Evolutionary conservation across 768 basidiomycete genomes (phyloP).

Genomic region (Piloderma croceum): DNA sequence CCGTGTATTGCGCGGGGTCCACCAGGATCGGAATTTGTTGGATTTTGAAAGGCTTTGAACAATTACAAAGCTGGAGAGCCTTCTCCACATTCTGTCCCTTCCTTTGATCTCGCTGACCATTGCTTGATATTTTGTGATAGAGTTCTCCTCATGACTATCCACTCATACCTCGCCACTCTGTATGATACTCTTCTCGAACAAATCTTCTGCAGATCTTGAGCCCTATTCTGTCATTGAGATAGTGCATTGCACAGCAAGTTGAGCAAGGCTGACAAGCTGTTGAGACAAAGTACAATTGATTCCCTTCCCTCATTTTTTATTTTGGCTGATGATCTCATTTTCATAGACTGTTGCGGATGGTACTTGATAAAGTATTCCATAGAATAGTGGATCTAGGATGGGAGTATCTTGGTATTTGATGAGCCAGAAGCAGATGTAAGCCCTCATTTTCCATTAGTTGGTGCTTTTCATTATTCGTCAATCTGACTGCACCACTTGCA

Average conservation of each 20-base stretch:
- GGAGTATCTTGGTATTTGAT: slow-evolving; percentile 91
- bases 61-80: slow-evolving; percentile 73
- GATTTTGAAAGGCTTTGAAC: slow-evolving; percentile 83
- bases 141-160: slow-evolving; percentile 90
- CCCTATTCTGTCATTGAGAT: slow-evolving; percentile 91
- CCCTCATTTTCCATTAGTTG: no score
- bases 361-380: slow-evolving; percentile 88
- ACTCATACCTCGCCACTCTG: slow-evolving; percentile 86
- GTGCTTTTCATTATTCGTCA: no score
- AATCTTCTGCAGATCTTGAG: slow-evolving; percentile 94
- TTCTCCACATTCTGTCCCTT: background rate
- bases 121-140: slow-evolving; percentile 32
- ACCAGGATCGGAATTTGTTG: slow-evolving; percentile 82
- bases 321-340: slow-evolving; percentile 4
- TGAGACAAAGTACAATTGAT: slow-evolving; percentile 70
- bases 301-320: background rate
- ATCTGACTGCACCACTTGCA: no score
- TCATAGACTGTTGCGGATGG: slow-evolving; percentile 93
- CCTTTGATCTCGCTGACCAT: no score
- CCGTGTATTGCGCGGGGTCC: slow-evolving; percentile 89
- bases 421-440: slow-evolving; percentile 79
- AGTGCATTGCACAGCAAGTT: slow-evolving; percentile 78
- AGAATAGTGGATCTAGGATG: slow-evolving; percentile 96
- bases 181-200: slow-evolving; percentile 97
- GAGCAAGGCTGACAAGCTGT: slow-evolving; percentile 78